Percentiles rank a stretch among this genome's conserved stretches.
Conservation (phyloP, 106 monocot species). For the Dendrobium nobile region DNA sequence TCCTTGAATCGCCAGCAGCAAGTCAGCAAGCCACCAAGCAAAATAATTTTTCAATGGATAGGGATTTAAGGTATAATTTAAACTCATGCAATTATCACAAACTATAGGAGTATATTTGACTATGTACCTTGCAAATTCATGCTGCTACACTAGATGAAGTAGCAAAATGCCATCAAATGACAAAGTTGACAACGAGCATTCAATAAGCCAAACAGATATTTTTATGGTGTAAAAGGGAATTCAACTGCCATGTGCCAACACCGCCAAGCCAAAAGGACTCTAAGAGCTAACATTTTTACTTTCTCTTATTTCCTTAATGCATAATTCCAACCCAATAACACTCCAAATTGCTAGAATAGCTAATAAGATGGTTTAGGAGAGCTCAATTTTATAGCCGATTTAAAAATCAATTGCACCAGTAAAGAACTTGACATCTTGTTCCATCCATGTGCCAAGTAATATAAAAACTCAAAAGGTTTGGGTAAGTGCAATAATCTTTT, state of each 20-base stretch:
- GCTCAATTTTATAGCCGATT: neutral
- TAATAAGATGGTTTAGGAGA: neutral
- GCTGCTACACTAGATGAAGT: neutral
- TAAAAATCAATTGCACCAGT: neutral
- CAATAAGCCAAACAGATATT: neutral
- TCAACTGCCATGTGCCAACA: neutral
- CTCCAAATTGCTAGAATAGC: neutral
- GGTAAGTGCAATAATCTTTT: neutral
- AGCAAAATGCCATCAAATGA: neutral
- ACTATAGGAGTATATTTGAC: neutral
- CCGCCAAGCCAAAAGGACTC: neutral
- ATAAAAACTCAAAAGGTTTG: neutral
- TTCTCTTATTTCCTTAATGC: neutral
- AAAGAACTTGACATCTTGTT: neutral
- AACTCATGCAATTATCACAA: neutral
- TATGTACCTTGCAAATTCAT: neutral
- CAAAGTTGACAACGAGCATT: neutral
- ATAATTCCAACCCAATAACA: neutral
- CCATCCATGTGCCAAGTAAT: neutral
- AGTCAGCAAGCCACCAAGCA: neutral
- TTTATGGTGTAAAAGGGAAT: neutral
- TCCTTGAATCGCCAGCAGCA: neutral
- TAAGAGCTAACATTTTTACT: neutral
- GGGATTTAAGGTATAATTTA: neutral
- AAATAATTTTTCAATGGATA: neutral